These are phyloP conservation scores for Fraxinus platypoda DNA, from an alignment of 305 asterid species.

Conservation along the genomic window DNA sequence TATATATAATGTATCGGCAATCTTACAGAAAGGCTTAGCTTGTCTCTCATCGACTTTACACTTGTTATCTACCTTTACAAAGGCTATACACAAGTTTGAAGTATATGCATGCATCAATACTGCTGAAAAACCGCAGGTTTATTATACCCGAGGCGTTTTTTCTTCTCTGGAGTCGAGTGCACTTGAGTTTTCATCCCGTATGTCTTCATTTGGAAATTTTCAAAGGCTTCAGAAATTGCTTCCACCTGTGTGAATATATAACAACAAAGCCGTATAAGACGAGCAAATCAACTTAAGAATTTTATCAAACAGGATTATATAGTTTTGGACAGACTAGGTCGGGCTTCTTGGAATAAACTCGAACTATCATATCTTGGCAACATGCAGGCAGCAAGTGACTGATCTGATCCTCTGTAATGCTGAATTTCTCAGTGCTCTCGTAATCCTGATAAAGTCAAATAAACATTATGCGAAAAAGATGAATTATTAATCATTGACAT, in stretches of 20 bases:
- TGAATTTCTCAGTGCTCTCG: constrained; percentile 49
- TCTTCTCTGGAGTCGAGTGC: constrained; percentile 81
- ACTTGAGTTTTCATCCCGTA: constrained; percentile 79
- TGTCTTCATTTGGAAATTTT: constrained; percentile 66
- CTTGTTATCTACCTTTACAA: constrained; percentile 9
- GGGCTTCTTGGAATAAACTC: constrained; percentile 80
- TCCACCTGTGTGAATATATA: constrained; percentile 46
- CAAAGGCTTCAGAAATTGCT: constrained; percentile 77
- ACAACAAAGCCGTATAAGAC: neutral
- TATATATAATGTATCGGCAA: neutral
- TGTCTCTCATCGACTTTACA: neutral
- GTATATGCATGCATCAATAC: neutral
- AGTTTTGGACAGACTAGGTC: constrained; percentile 46
- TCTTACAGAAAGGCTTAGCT: neutral
- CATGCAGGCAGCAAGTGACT: constrained; percentile 84
- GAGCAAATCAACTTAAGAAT: neutral
- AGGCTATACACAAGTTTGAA: constrained; percentile 19
- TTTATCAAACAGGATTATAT: neutral
- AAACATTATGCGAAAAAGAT: neutral
- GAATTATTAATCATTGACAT: neutral
- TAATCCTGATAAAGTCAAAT: constrained; percentile 52
- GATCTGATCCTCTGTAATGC: constrained; percentile 45
- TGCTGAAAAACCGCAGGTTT: constrained; percentile 18
- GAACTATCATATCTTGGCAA: constrained; percentile 82
- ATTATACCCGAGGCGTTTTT: constrained; percentile 28